These are phyloP conservation scores for Boletus smithii DNA, from an alignment of 1,284 basidiomycete species.

Conservation along the genomic window DNA sequence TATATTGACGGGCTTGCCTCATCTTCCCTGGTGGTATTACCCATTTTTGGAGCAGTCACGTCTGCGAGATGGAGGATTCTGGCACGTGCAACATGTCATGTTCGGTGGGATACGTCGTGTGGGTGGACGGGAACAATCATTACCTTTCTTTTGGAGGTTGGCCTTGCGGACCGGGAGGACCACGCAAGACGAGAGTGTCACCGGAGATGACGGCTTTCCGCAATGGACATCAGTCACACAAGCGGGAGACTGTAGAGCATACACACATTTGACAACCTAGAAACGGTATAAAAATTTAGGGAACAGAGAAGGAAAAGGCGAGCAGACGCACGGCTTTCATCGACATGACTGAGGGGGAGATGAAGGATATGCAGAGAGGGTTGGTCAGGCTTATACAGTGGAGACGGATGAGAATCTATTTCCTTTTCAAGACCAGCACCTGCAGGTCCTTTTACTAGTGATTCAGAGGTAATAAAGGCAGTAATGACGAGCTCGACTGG, in stretches of 20 bases:
- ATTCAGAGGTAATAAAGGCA: no score
- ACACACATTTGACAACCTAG: slow-evolving; percentile 70
- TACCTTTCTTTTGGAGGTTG: slow-evolving; percentile 87
- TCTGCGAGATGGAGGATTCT: slow-evolving; percentile 88
- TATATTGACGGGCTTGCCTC: slow-evolving; percentile 52
- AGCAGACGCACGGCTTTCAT: slow-evolving; percentile 61
- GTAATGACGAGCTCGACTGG: no score
- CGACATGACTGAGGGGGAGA: no score
- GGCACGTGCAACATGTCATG: slow-evolving; percentile 19
- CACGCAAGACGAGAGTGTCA: slow-evolving; percentile 82
- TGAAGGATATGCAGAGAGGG: no score
- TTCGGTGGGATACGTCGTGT: neutral
- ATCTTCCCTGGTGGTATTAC: slow-evolving; percentile 78
- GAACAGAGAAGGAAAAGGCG: neutral
- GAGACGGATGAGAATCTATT: slow-evolving; percentile 16
- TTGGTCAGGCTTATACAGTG: no score
- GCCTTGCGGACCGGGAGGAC: slow-evolving; percentile 72
- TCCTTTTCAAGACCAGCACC: no score
- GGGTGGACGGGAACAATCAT: slow-evolving; percentile 13
- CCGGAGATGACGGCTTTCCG: slow-evolving; percentile 79
- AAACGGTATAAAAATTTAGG: neutral
- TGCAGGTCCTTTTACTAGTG: no score
- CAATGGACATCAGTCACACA: slow-evolving; percentile 16
- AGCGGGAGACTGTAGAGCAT: neutral
- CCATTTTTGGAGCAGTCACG: slow-evolving; percentile 76